These are phyloP conservation scores for Carex kokanica DNA, from an alignment of 176 grass and related monocot species.

Conservation along the genomic window DNA sequence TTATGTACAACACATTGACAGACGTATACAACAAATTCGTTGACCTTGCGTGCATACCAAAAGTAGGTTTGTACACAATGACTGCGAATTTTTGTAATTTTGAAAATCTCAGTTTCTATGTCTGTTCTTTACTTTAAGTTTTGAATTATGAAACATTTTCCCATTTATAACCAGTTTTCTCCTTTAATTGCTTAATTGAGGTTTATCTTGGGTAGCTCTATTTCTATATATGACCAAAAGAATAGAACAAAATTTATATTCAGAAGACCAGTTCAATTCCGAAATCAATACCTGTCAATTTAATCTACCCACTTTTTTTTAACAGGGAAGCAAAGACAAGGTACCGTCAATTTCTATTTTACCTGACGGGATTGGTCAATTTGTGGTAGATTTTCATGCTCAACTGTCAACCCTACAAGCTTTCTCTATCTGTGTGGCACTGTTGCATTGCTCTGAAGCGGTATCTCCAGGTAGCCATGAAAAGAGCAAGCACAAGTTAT, in stretches of 20 bases:
- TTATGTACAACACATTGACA: not conserved
- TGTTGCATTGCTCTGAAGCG: slow-evolving; percentile 75
- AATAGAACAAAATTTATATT: not conserved
- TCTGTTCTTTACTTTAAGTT: not conserved
- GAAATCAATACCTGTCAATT: not conserved
- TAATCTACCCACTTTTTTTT: slow-evolving; percentile 28
- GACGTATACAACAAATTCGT: not conserved
- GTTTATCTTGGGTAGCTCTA: not conserved
- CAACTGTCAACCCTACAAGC: slow-evolving; percentile 70
- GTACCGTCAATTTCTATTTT: slow-evolving; percentile 65
- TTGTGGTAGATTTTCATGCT: slow-evolving; percentile 80
- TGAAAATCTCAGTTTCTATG: not conserved
- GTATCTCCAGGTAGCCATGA: slow-evolving; percentile 50
- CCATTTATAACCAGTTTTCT: not conserved
- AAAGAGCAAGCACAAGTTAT: slow-evolving; percentile 64
- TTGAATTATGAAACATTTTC: not conserved
- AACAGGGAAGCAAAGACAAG: slow-evolving; percentile 83
- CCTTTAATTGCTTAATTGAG: not conserved
- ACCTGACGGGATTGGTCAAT: slow-evolving; percentile 50
- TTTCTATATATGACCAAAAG: not conserved
- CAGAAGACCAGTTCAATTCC: not conserved
- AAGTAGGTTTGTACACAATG: not conserved
- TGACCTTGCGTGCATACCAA: not conserved
- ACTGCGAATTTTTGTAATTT: not conserved
- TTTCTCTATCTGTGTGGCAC: slow-evolving; percentile 82